Conservation (phyloP, 306 rosid species). For the Castanopsis chinensis region DNA sequence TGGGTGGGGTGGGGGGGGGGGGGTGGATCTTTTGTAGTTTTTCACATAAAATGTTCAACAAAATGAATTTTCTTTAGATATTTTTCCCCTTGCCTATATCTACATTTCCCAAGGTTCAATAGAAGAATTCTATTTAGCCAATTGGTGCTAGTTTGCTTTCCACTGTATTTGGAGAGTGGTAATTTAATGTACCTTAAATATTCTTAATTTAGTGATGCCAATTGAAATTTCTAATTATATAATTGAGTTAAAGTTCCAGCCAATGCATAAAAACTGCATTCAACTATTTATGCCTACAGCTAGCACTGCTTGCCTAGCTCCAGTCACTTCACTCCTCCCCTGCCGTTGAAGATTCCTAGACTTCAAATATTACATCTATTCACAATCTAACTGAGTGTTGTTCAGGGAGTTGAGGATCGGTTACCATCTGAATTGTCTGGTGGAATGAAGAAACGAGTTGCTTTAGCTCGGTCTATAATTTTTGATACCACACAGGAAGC, state of each 20-base stretch:
- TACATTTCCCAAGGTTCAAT: neutral
- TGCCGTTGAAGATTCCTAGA: neutral
- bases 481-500: conserved; percentile 68
- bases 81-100: neutral
- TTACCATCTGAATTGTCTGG: conserved; percentile 97
- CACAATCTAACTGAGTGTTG: conserved; percentile 10
- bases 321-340: conserved; percentile 1
- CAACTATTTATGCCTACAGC: neutral
- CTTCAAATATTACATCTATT: conserved; percentile 4
- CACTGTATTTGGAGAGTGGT: neutral
- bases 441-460: conserved; percentile 99
- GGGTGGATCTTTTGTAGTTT: neutral
- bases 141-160: neutral
- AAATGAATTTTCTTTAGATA: neutral
- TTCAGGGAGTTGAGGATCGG: conserved; percentile 89
- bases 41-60: neutral
- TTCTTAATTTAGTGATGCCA: neutral
- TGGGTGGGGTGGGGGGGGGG: neutral
- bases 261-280: neutral
- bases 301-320: conserved; percentile 1
- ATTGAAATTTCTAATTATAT: neutral
- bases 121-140: neutral
- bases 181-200: neutral
- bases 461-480: conserved; percentile 92
- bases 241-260: neutral